Conservation (phyloP, 2,329 filamentous ascomycete species). For the Daldinia eschscholtzii region DNA sequence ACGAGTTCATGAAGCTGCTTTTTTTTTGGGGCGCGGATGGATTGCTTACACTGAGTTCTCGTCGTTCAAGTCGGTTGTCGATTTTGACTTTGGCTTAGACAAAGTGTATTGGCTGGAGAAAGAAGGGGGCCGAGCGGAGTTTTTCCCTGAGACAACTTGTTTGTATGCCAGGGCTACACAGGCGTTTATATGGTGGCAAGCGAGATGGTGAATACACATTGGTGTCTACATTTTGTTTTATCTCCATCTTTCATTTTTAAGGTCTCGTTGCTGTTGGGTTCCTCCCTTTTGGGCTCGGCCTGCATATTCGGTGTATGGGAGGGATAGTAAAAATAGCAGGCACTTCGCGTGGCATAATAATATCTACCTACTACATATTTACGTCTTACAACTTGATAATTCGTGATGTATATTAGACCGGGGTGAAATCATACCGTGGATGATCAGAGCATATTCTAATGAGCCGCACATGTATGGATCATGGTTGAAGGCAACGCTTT, state of each 20-base stretch:
- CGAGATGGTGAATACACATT: conserved; percentile 17
- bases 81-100: conserved; percentile 14
- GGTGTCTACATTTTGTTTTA: conserved; percentile 10
- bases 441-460: too few relatives aligned
- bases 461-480: neutral
- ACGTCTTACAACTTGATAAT: neutral
- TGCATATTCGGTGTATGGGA: conserved; percentile 20
- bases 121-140: conserved; percentile 13
- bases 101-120: conserved; percentile 4
- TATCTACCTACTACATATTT: neutral
- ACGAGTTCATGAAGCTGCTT: conserved; percentile 10
- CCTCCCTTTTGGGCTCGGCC: conserved; percentile 2
- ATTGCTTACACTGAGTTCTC: neutral
- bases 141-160: conserved; percentile 18
- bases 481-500: neutral
- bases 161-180: conserved; percentile 35
- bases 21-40: conserved; percentile 6
- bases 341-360: conserved; percentile 4
- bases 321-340: conserved; percentile 8
- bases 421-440: neutral
- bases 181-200: conserved; percentile 33
- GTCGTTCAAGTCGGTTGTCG: neutral
- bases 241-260: neutral
- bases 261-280: conserved; percentile 8
- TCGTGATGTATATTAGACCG: neutral